Evolutionary conservation across 345 rosid genomes (phyloP).

Genomic region (Mangifera indica): DNA sequence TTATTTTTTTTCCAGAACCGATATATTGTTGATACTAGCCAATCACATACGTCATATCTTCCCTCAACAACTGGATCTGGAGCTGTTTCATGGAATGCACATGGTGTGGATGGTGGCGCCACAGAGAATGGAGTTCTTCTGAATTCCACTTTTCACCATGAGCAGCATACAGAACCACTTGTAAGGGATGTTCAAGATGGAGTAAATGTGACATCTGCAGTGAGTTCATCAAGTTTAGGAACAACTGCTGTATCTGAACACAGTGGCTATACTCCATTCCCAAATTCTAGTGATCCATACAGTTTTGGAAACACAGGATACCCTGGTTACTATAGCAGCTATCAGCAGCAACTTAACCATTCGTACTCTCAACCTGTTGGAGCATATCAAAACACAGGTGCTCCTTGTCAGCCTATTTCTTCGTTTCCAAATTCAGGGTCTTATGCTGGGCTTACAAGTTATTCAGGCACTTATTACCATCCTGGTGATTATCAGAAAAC

Average conservation of each 20-base stretch:
- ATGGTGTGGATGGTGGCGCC: constrained; percentile 49
- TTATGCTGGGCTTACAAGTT: constrained; percentile 95
- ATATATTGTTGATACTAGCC: constrained; percentile 61
- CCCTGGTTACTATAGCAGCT: constrained; percentile 67
- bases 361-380: constrained; percentile 79
- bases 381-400: constrained; percentile 98
- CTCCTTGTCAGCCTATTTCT: constrained; percentile 98
- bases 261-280: constrained; percentile 56
- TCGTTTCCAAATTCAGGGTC: constrained; percentile 99
- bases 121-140: constrained; percentile 56
- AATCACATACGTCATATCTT: constrained; percentile 54
- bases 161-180: constrained; percentile 50
- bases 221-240: constrained; percentile 62
- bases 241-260: constrained; percentile 54
- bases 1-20: constrained; percentile 40
- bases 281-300: constrained; percentile 66
- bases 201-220: constrained; percentile 44
- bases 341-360: constrained; percentile 77
- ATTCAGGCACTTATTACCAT: constrained; percentile 95
- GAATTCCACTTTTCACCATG: constrained; percentile 48
- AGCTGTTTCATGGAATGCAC: constrained; percentile 50
- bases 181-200: constrained; percentile 47
- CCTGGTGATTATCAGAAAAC: constrained; percentile 99
- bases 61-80: constrained; percentile 46
- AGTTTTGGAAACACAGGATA: constrained; percentile 72